phyloP scores from a whole-genome alignment of 208 protist genomes.

The Trypanosoma mega region DNA sequence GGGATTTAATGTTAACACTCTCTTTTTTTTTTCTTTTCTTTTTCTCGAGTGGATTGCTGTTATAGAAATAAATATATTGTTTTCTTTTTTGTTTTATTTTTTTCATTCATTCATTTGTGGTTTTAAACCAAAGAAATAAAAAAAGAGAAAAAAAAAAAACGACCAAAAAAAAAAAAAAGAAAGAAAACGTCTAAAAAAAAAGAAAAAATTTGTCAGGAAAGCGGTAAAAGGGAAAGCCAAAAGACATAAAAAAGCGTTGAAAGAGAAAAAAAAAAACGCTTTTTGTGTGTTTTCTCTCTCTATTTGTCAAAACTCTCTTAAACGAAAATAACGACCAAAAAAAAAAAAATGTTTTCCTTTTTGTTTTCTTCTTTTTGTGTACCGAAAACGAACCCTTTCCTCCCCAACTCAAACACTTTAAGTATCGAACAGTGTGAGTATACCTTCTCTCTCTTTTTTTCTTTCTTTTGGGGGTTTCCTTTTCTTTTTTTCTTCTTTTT shows the following conservation, averaged over 20 bases:
- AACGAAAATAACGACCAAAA: no score
- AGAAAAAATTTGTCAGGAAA: constrained; percentile 4
- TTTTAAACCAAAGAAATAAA: constrained; percentile 6
- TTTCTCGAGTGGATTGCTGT: neutral
- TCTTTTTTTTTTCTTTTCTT: neutral
- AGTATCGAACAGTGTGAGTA: no score
- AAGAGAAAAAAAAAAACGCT: no score
- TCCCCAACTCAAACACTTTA: no score
- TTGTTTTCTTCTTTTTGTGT: no score
- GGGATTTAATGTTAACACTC: neutral
- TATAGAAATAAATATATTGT: constrained; percentile 1
- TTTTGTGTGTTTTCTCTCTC: no score
- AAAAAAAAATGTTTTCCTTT: no score
- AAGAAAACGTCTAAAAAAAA: constrained; percentile 10
- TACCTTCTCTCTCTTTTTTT: no score
- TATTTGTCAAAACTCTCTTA: no score
- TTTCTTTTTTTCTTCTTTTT: neutral
- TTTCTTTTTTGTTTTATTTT: constrained; percentile 13
- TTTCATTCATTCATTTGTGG: neutral
- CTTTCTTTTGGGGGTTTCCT: neutral
- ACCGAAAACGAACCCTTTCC: no score
- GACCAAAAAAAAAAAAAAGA: constrained; percentile 13
- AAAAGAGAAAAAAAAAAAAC: constrained; percentile 21
- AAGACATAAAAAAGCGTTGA: no score
- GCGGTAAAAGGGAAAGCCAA: constrained; percentile 8